These are phyloP conservation scores for Epichloe bromicola DNA, from an alignment of 2,329 filamentous ascomycete species.

Conservation along the genomic window DNA sequence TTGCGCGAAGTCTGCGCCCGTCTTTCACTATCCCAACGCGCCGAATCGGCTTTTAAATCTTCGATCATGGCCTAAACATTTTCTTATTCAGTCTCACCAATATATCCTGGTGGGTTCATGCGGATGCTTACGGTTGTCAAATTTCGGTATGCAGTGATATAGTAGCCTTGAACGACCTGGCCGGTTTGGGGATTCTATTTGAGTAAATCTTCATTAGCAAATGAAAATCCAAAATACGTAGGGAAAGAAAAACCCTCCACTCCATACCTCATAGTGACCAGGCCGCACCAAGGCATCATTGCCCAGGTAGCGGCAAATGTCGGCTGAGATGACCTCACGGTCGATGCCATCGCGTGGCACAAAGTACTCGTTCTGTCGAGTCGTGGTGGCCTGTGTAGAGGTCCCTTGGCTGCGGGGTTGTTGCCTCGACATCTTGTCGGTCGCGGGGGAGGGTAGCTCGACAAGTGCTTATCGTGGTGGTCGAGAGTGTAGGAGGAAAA, in stretches of 20 bases:
- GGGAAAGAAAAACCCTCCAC: slow-evolving; percentile 3
- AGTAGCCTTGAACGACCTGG: slow-evolving; percentile 57
- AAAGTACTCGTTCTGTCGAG: slow-evolving; percentile 65
- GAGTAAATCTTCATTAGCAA: neutral
- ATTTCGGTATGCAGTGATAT: slow-evolving; percentile 67
- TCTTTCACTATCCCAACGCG: slow-evolving; percentile 48
- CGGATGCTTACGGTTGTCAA: slow-evolving; percentile 53
- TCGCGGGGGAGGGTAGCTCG: slow-evolving; percentile 5
- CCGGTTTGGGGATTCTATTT: slow-evolving; percentile 39
- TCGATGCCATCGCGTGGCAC: slow-evolving; percentile 70
- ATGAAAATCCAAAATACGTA: no score
- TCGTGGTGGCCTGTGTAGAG: slow-evolving; percentile 23
- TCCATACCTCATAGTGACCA: slow-evolving; percentile 55
- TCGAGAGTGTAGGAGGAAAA: slow-evolving; percentile 2
- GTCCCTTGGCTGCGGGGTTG: slow-evolving; percentile 24
- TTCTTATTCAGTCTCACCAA: neutral
- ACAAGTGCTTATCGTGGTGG: slow-evolving; percentile 3
- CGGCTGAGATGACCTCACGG: slow-evolving; percentile 71
- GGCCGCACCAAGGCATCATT: slow-evolving; percentile 71
- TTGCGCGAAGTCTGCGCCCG: slow-evolving; percentile 41
- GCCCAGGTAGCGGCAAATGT: slow-evolving; percentile 73
- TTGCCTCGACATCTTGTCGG: slow-evolving; percentile 23
- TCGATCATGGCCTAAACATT: slow-evolving; percentile 46
- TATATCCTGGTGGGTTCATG: neutral
- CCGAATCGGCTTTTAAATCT: slow-evolving; percentile 48